Conservation (phyloP, 768 basidiomycete genomes). For the Auricularia sp. region DNA sequence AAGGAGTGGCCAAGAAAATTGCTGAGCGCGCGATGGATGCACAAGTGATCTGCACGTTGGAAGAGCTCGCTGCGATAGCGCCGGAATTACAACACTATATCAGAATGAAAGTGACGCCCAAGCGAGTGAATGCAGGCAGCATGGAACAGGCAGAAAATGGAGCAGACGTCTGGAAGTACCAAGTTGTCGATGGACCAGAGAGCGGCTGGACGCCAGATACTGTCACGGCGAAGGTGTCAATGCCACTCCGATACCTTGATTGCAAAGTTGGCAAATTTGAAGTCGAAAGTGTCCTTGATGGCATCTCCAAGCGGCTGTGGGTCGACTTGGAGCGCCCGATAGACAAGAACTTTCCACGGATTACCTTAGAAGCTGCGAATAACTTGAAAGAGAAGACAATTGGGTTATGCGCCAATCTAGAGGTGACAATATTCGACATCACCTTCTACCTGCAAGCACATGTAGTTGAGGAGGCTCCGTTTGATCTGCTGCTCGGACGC, state of each 20-base stretch:
- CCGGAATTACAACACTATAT: not conserved
- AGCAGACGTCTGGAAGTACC: not conserved
- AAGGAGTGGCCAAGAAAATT: not conserved
- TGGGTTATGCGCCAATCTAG: not conserved
- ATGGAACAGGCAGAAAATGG: not conserved
- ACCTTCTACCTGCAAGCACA: conserved; percentile 6
- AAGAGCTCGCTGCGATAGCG: not conserved
- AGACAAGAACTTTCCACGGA: not conserved
- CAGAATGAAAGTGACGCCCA: not conserved
- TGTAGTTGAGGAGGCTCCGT: conserved; percentile 9
- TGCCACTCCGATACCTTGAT: not conserved
- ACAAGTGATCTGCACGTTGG: not conserved
- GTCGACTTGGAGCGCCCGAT: not conserved
- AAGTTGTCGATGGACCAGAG: not conserved
- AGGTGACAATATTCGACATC: not conserved
- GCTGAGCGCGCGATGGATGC: not conserved
- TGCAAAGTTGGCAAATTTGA: not conserved
- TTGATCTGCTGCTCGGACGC: conserved; percentile 6
- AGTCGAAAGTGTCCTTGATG: not conserved
- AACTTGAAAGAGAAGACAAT: not conserved
- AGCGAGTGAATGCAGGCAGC: not conserved
- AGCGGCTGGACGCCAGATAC: not conserved
- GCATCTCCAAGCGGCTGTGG: not conserved
- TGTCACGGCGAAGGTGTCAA: not conserved
- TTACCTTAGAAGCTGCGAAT: not conserved